Conservation (phyloP, 164 flowering plant genomes). For the Macadamia integrifolia region DNA sequence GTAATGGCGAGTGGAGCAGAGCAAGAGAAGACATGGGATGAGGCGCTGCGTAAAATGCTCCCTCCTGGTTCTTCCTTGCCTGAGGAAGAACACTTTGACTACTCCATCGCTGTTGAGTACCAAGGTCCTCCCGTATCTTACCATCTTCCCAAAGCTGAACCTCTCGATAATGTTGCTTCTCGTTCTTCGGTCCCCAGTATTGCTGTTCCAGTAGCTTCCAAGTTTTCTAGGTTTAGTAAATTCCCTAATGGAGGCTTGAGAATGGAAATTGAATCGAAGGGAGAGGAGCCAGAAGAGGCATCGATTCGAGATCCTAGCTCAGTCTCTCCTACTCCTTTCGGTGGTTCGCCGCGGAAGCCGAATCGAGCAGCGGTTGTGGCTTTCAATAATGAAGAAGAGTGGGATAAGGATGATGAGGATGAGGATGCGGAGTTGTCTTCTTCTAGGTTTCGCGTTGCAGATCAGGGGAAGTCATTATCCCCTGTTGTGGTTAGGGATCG, state of each 20-base stretch:
- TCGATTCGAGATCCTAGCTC: conserved; percentile 1
- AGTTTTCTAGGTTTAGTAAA: conserved; percentile 13
- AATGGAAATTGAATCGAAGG: conserved; percentile 4
- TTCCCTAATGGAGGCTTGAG: conserved; percentile 10
- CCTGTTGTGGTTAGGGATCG: conserved; percentile 15
- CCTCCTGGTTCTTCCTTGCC: conserved; percentile 52
- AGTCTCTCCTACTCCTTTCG: not conserved
- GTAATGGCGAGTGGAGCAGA: conserved; percentile 8
- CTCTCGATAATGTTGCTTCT: conserved; percentile 18
- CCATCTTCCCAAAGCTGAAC: conserved; percentile 40
- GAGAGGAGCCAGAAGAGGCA: conserved; percentile 2
- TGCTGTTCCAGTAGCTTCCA: conserved; percentile 14
- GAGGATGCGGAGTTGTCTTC: conserved; percentile 9
- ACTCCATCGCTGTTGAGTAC: conserved; percentile 52
- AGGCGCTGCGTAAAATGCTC: conserved; percentile 36
- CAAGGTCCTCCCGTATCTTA: conserved; percentile 37
- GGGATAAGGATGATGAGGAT: conserved; percentile 20
- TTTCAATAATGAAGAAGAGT: conserved; percentile 17
- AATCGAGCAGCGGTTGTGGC: conserved; percentile 20
- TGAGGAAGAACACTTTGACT: conserved; percentile 48
- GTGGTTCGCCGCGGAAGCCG: not conserved
- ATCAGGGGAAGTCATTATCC: conserved; percentile 1
- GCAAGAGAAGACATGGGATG: conserved; percentile 27
- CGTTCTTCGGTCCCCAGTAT: conserved; percentile 10
- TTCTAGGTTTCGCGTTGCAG: conserved; percentile 10